A percentile compares a stretch with the other conserved stretches of the same genome.
Conservation (phyloP, 495 filamentous ascomycete species). For the Penicillium coffeae region DNA sequence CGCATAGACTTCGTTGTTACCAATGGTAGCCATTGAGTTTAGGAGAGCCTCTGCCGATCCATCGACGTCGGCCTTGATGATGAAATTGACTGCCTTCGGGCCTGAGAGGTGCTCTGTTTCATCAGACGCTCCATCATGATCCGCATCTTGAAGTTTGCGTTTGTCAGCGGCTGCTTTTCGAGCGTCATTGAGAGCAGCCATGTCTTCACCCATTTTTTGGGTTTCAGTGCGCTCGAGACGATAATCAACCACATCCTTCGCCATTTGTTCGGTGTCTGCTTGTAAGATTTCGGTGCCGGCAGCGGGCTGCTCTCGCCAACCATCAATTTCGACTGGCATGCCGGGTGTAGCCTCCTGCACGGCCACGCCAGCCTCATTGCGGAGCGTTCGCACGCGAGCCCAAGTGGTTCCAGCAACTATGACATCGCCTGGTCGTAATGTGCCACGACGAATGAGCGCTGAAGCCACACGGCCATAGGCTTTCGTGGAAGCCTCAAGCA, state of each 20-base stretch:
- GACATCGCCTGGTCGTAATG: constrained; percentile 73
- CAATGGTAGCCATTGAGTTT: constrained; percentile 66
- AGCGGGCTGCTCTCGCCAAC: constrained; percentile 87
- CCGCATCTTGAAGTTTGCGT: constrained; percentile 46
- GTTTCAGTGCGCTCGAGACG: constrained; percentile 63
- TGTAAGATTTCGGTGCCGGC: constrained; percentile 88
- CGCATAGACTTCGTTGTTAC: constrained; percentile 76
- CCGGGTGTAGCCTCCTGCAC: constrained; percentile 78
- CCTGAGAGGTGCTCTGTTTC: constrained; percentile 40
- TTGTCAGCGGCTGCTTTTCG: constrained; percentile 60
- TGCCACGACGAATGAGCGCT: constrained; percentile 82
- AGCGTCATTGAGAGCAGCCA: constrained; percentile 70
- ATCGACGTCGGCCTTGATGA: constrained; percentile 88
- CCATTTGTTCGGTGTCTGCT: constrained; percentile 70
- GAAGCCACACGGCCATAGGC: constrained; percentile 83
- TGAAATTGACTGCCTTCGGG: constrained; percentile 67
- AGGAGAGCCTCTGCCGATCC: constrained; percentile 90
- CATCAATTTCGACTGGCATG: constrained; percentile 85
- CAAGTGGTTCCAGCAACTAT: constrained; percentile 85
- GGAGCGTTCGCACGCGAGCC: constrained; percentile 75
- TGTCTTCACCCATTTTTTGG: constrained; percentile 59
- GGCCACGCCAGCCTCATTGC: constrained; percentile 76
- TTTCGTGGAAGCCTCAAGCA: constrained; percentile 90
- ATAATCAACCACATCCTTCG: constrained; percentile 75
- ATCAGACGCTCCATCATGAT: constrained; percentile 20